A percentile compares a stretch with the other conserved stretches of the same genome.
Conservation (phyloP, 2,329 filamentous ascomycete species). For the Fusarium caatingaense region DNA sequence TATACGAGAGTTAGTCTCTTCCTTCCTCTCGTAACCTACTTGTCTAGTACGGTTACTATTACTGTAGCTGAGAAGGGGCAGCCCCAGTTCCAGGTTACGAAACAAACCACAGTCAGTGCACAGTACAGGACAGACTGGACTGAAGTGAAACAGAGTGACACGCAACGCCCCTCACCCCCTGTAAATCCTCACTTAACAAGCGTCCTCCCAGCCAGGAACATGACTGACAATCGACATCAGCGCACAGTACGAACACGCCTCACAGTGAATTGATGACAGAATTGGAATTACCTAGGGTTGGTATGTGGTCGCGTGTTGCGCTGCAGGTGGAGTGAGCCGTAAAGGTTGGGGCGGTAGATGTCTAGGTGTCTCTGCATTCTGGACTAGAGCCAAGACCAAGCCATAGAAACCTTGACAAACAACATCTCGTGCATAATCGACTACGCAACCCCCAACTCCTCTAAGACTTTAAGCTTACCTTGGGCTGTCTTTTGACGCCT, state of each 20-base stretch:
- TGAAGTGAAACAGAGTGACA: constrained; percentile 40
- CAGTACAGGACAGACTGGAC: constrained; percentile 2
- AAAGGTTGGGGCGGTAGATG: not conserved
- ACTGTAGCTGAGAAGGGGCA: constrained; percentile 19
- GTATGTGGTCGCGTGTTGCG: constrained; percentile 41
- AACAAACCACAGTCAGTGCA: constrained; percentile 2
- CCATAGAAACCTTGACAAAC: not conserved
- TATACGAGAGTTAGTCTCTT: constrained; percentile 2
- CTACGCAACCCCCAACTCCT: not conserved
- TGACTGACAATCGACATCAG: not conserved
- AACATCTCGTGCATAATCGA: constrained; percentile 3
- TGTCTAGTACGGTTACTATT: not conserved
- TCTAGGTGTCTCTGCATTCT: not conserved
- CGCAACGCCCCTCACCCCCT: constrained; percentile 22
- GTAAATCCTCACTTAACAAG: not conserved
- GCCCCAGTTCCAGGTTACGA: constrained; percentile 20
- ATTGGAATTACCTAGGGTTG: constrained; percentile 27
- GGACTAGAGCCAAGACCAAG: not conserved
- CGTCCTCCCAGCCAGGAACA: not conserved
- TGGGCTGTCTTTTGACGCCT: not conserved
- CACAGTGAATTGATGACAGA: not conserved
- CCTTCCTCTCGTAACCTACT: not conserved
- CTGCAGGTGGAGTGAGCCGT: constrained; percentile 2
- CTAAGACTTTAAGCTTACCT: constrained; percentile 7
- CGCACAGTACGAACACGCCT: not conserved